Evolutionary conservation across 345 rosid genomes (phyloP).

Genomic region (Lagerstroemia speciosa): DNA sequence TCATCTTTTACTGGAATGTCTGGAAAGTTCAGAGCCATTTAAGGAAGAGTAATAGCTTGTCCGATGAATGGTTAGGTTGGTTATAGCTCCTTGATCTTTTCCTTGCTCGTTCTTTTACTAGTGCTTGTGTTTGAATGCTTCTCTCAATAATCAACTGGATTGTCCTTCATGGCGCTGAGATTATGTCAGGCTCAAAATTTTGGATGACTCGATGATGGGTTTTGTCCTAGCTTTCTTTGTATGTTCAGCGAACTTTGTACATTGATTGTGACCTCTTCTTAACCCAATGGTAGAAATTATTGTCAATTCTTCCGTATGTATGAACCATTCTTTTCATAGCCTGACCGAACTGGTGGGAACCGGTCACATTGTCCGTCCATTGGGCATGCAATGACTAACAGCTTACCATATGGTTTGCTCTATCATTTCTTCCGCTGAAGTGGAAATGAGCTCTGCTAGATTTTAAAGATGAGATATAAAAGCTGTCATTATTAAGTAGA

Average conservation of each 20-base stretch:
- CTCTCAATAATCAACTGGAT: not conserved
- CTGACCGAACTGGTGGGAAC: too few relatives aligned
- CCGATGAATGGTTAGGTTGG: not conserved
- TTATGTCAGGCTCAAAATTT: not conserved
- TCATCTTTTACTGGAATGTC: not conserved
- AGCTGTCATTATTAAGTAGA: too few relatives aligned
- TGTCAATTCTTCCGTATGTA: too few relatives aligned
- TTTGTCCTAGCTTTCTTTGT: not conserved
- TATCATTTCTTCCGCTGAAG: too few relatives aligned
- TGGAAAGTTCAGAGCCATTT: not conserved
- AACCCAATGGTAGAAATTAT: too few relatives aligned
- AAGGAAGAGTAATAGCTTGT: not conserved
- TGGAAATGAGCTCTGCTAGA: too few relatives aligned
- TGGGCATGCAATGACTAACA: too few relatives aligned
- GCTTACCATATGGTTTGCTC: too few relatives aligned
- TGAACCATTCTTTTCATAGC: too few relatives aligned
- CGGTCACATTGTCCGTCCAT: too few relatives aligned
- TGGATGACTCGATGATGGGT: not conserved
- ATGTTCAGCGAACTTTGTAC: slow-evolving; percentile 2
- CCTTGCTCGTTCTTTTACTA: not conserved
- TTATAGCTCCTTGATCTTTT: not conserved
- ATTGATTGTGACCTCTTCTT: not conserved
- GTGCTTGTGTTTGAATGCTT: not conserved
- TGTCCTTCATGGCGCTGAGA: not conserved
- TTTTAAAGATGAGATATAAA: too few relatives aligned